phyloP scores from a whole-genome alignment of 495 filamentous ascomycete species.

The Penicillium atrosanguineum region DNA sequence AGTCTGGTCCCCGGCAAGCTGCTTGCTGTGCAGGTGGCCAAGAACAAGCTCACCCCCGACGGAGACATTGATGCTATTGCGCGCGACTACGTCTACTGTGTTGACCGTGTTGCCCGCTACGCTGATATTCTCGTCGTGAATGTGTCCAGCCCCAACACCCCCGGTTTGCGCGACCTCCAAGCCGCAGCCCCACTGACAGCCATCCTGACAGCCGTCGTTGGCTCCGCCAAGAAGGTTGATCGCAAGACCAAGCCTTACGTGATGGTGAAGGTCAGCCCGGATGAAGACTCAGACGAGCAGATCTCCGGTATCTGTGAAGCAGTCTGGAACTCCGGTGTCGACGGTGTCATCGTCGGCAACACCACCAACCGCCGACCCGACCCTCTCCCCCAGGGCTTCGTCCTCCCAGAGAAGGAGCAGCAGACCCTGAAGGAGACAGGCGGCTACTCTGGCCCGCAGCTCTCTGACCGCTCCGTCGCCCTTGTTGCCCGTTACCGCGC shows the following conservation, averaged over 20 bases:
- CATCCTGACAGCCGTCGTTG: slow-evolving; percentile 78
- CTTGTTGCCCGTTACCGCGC: slow-evolving; percentile 77
- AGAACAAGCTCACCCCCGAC: slow-evolving; percentile 88
- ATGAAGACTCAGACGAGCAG: slow-evolving; percentile 81
- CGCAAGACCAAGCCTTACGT: slow-evolving; percentile 75
- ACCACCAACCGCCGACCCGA: slow-evolving; percentile 81
- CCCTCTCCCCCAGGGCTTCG: slow-evolving; percentile 61
- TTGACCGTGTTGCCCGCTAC: slow-evolving; percentile 74
- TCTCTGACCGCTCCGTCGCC: slow-evolving; percentile 72
- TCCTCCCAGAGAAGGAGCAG: slow-evolving; percentile 64
- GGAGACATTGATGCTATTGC: slow-evolving; percentile 79
- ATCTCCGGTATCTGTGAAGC: slow-evolving; percentile 85
- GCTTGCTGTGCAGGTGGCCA: slow-evolving; percentile 92
- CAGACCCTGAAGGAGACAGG: slow-evolving; percentile 69
- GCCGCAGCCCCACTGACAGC: slow-evolving; percentile 73
- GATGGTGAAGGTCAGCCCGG: slow-evolving; percentile 96
- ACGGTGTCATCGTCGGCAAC: slow-evolving; percentile 96
- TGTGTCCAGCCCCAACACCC: slow-evolving; percentile 94
- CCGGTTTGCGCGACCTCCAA: slow-evolving; percentile 82
- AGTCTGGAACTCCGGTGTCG: slow-evolving; percentile 78
- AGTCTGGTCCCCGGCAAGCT: slow-evolving; percentile 71
- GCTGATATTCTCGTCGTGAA: slow-evolving; percentile 96
- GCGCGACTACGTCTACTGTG: slow-evolving; percentile 82
- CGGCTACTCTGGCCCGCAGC: slow-evolving; percentile 84
- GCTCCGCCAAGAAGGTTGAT: slow-evolving; percentile 63